Conservation (phyloP, 2,329 filamentous ascomycete genomes). For the Monilinia polystroma region DNA sequence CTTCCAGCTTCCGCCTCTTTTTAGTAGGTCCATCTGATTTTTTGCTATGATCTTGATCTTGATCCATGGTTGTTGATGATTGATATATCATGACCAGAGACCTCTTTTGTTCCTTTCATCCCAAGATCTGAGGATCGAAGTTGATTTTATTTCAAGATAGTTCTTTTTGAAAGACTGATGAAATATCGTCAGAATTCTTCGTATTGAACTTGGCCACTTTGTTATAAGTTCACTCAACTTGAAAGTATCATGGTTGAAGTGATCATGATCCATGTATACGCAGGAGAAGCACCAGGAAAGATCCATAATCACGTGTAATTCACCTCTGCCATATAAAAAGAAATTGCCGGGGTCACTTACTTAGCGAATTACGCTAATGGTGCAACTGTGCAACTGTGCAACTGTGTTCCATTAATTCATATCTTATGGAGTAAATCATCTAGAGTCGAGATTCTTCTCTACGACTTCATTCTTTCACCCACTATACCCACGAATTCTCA, state of each 20-base stretch:
- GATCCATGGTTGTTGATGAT: slow-evolving; percentile 28
- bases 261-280: background rate
- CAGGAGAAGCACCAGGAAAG: background rate
- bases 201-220: background rate
- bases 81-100: background rate
- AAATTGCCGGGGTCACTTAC: background rate
- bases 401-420: slow-evolving; percentile 22
- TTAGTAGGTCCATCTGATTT: slow-evolving; percentile 28
- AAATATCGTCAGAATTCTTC: too few relatives aligned
- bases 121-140: background rate
- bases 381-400: background rate
- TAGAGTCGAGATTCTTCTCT: slow-evolving; percentile 19
- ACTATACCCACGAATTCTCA: background rate
- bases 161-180: background rate
- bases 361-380: slow-evolving; percentile 20
- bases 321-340: slow-evolving; percentile 5
- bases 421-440: slow-evolving; percentile 12
- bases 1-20: slow-evolving; percentile 34
- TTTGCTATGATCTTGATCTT: slow-evolving; percentile 9
- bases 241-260: background rate
- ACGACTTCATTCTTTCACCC: slow-evolving; percentile 20
- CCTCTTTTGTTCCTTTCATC: background rate
- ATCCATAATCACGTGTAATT: slow-evolving; percentile 10
- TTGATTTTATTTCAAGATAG: too few relatives aligned
- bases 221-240: background rate